These are phyloP conservation scores for Xylaria sp. DNA, from an alignment of 2,329 filamentous ascomycete genomes.

Conservation along the genomic window DNA sequence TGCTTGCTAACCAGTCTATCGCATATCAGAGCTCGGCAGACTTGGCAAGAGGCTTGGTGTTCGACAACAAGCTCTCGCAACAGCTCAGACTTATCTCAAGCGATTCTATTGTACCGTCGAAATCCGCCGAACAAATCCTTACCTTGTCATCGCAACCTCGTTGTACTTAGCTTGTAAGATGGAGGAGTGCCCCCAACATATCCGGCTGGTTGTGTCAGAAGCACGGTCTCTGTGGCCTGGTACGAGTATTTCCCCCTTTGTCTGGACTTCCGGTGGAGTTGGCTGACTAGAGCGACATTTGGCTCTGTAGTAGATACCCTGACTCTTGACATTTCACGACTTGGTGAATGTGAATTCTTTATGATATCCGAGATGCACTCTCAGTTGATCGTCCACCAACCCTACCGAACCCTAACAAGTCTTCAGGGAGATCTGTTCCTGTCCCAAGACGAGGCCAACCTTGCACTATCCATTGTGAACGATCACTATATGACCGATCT, in stretches of 20 bases:
- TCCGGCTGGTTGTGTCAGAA: constrained; percentile 88
- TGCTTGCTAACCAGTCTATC: constrained; percentile 30
- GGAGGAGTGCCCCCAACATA: constrained; percentile 97
- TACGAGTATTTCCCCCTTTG: constrained; percentile 49
- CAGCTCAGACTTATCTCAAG: constrained; percentile 93
- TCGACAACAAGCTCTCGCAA: constrained; percentile 92
- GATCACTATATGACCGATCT: constrained; percentile 93
- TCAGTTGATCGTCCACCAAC: constrained; percentile 89
- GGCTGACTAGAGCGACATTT: constrained; percentile 33
- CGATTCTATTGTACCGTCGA: constrained; percentile 93
- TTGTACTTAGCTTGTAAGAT: constrained; percentile 97
- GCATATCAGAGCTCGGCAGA: constrained; percentile 75
- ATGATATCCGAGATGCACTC: constrained; percentile 92
- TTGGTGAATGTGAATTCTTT: constrained; percentile 94
- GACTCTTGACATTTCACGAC: constrained; percentile 79
- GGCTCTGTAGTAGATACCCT: constrained; percentile 67
- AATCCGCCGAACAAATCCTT: constrained; percentile 91
- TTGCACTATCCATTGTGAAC: constrained; percentile 87
- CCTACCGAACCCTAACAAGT: constrained; percentile 82
- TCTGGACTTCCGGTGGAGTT: background rate
- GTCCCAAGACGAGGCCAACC: constrained; percentile 78
- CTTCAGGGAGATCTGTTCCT: constrained; percentile 77
- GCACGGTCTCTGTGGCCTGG: constrained; percentile 85
- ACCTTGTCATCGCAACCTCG: constrained; percentile 90
- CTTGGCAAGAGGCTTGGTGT: constrained; percentile 85